Evolutionary conservation across 768 basidiomycete species (phyloP), one percentile per base, ranked within the genome.

Genomic region (Mycena rosella): DNA sequence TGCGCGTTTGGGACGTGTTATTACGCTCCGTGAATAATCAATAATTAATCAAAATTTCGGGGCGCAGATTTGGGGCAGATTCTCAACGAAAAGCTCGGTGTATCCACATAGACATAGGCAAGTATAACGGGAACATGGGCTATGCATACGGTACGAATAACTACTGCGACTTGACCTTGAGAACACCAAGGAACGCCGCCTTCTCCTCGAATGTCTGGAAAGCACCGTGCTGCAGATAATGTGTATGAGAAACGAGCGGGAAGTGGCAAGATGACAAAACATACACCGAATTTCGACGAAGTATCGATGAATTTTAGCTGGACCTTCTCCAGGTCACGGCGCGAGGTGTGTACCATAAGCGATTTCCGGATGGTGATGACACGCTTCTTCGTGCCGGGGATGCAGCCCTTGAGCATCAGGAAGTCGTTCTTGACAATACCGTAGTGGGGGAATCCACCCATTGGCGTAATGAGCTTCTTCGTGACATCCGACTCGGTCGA

Each of bases 401-500:
- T 87, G 59, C 91, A 96, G 70, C 97, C 97, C 87, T 99, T 99
- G 82, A 99, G 86, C 82, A 99, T 90, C 76, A 99, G 83, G 88
- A 91, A 99, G 81, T 99, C 98, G 87, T 98, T 97, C 89, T 94
- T 96, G 85, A 99, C 93, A 77, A 98, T 88, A 88, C 97, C 96
- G 81, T 99, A 99, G 80, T 98, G 96, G 65, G 96, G 96, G 92
- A 97, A 99, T 78, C 97, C 98, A 86, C 98, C 98, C 90, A 99
- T 89, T 59, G 98, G 98, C 63, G 94, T 99, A 80, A 97, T 96
- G 68, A 83, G 71, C 87, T 98, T 98, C 85, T 94, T 89, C 74
- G 96, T 97, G 77, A 95, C 88, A 80, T 99, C 98, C 64, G 92
- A 90, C 75, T 98, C 96, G 38, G 98, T 99, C 61, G 96, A 92